Evolutionary conservation across 257 asterid species (phyloP).

Genomic region (Orobanche coerulescens): DNA sequence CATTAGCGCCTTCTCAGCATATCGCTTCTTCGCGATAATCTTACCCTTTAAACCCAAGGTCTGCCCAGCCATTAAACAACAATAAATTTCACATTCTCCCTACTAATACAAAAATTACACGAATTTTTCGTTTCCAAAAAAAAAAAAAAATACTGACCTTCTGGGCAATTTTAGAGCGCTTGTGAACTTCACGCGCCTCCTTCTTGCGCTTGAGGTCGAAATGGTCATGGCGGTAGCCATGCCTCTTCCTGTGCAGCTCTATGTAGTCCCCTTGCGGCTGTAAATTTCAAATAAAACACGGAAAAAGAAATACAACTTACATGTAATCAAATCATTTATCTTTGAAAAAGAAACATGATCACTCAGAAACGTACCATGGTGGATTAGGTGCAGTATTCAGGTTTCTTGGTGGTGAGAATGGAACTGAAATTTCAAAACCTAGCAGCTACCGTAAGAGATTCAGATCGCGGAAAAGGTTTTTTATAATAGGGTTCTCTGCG

Average conservation of each 20-base stretch:
- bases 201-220: constrained; percentile 90
- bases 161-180: constrained; percentile 70
- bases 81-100: background rate
- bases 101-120: background rate
- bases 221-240: constrained; percentile 87
- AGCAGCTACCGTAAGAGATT: background rate
- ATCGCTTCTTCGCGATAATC: constrained; percentile 76
- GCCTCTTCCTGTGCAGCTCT: constrained; percentile 75
- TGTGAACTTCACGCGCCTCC: constrained; percentile 96
- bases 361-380: constrained; percentile 27
- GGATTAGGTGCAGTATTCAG: background rate
- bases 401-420: background rate
- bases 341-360: background rate
- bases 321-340: background rate
- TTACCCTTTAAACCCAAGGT: constrained; percentile 94
- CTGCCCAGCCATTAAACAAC: constrained; percentile 29
- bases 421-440: constrained; percentile 21
- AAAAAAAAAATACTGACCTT: constrained; percentile 30
- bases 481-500: constrained; percentile 16
- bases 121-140: background rate
- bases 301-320: background rate
- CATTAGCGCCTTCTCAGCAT: constrained; percentile 85
- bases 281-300: constrained; percentile 4
- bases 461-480: background rate
- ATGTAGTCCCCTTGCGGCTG: constrained; percentile 99